Percentiles rank a stretch among this genome's conserved stretches.
phyloP scores from a whole-genome alignment of 176 grass and related monocot genomes.

The Carex scoparia region DNA sequence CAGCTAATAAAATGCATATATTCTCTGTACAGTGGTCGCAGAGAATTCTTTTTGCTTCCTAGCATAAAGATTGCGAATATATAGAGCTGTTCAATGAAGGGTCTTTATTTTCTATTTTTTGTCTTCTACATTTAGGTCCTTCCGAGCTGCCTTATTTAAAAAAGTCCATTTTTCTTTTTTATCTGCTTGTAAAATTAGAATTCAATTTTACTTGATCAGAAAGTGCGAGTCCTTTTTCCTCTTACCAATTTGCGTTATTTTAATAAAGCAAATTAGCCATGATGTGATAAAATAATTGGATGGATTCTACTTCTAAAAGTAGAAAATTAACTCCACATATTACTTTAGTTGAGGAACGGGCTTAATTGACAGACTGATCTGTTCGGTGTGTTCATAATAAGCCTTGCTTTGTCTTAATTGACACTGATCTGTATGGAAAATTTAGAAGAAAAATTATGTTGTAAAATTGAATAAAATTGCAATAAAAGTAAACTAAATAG shows the following conservation, averaged over 20 bases:
- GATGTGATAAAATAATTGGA: not conserved
- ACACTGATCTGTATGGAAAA: not conserved
- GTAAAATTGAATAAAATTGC: too few species aligned
- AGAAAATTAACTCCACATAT: not conserved
- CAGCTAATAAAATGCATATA: not conserved
- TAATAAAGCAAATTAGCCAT: not conserved
- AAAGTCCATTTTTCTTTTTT: not conserved
- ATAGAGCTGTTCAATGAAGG: not conserved
- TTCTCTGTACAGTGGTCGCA: slow-evolving; percentile 2
- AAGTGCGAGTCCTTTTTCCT: not conserved
- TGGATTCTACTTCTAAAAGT: not conserved
- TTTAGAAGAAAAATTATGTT: too few species aligned
- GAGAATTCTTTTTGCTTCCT: not conserved
- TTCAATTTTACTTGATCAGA: not conserved
- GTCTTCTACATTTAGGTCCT: not conserved
- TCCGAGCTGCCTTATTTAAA: not conserved
- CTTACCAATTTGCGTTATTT: not conserved
- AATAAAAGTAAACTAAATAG: too few species aligned
- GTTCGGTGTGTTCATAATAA: too few species aligned
- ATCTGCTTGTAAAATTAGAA: not conserved
- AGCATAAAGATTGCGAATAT: not conserved
- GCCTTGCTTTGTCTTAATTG: too few species aligned
- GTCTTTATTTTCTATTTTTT: not conserved
- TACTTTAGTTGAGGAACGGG: not conserved
- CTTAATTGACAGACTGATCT: too few species aligned